Conservation (phyloP, 768 basidiomycete genomes). For the Trametes meyenii region DNA sequence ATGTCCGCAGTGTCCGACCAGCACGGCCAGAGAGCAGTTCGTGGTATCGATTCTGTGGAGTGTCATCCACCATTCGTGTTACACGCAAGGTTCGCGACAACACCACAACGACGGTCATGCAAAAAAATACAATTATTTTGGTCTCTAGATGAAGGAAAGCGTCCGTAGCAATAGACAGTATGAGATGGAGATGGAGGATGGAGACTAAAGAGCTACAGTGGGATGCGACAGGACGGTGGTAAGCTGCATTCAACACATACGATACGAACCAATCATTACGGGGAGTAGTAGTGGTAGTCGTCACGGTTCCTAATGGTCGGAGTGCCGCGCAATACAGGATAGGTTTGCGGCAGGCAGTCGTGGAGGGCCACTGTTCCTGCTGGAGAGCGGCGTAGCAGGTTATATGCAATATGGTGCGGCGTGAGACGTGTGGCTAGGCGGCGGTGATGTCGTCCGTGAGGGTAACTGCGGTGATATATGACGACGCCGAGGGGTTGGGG, state of each 20-base stretch:
- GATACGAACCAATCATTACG: not conserved
- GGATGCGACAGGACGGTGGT: slow-evolving; percentile 2
- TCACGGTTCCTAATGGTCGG: not conserved
- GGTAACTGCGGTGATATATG: not conserved
- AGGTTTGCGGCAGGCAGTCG: not conserved
- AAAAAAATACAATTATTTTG: slow-evolving; percentile 13
- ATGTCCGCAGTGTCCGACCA: too few species aligned
- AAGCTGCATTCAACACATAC: slow-evolving; percentile 9
- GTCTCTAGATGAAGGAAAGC: slow-evolving; percentile 10
- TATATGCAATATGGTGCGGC: not conserved
- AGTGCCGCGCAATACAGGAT: not conserved
- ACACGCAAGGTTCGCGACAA: not conserved
- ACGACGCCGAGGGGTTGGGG: not conserved
- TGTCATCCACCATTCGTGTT: not conserved
- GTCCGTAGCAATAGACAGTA: slow-evolving; percentile 10
- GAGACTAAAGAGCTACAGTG: slow-evolving; percentile 22
- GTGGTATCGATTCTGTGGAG: not conserved
- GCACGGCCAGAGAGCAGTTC: too few species aligned
- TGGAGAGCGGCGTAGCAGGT: not conserved
- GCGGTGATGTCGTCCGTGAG: too few species aligned
- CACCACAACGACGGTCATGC: not conserved
- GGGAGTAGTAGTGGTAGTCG: not conserved
- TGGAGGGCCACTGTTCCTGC: not conserved
- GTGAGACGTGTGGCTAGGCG: not conserved
- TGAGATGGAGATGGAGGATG: not conserved